Base-by-base conservation (phyloP, 306 rosid species). In the Ormosia semicastrata region DNA sequence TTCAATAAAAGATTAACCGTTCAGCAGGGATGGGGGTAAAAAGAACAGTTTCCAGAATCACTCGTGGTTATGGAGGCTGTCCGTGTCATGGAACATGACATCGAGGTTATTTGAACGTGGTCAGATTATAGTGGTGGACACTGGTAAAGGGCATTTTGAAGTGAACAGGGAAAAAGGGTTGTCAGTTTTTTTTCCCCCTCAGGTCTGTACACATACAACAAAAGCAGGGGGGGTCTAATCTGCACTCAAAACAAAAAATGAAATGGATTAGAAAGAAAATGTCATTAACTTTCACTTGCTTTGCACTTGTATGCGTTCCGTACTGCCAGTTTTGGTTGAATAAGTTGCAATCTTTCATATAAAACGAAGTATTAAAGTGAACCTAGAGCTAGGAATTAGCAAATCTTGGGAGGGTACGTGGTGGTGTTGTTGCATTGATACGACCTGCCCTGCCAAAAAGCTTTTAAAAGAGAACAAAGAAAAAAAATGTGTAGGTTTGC, bases 241-340 rank as follows among this genome's bases (percentile, higher is more conserved):
- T 65, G 47, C 87, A 87, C 89, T 85, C 82, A 69, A 74, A 72
- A 81, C 87, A 68, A 89, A 72, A 82, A 68, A 58, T 47, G 47
- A 77, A 70, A 53, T 41, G 67, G 41, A 58, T 72, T 84, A 4
- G 81, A 75, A 77, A 80, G 78, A 84, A 80, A 36, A 73, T 80
- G 82, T 80, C 79, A 86, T 79, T 89, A 58, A 47, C 59, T 75
- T 79, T 79, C 60, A 13, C 75, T 49, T 11, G 30, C 13, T 33
- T 52, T 47, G 43, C 3, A 60, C 36, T 24, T 24, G 24, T 24
- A 69, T 46, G 43, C 17, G n/a, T 85, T 65, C 54, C 44, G 62
- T 63, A 81, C 62, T 62, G 1, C 37, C 47, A 30, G 50, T 59
- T 44, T 49, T 46, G 30, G 39, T 32, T 33, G 8, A 13, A 2